Evolutionary conservation across 164 flowering plant genomes (phyloP), one percentile per base, ranked within the genome.

Genomic region (Vitis cinerea): DNA sequence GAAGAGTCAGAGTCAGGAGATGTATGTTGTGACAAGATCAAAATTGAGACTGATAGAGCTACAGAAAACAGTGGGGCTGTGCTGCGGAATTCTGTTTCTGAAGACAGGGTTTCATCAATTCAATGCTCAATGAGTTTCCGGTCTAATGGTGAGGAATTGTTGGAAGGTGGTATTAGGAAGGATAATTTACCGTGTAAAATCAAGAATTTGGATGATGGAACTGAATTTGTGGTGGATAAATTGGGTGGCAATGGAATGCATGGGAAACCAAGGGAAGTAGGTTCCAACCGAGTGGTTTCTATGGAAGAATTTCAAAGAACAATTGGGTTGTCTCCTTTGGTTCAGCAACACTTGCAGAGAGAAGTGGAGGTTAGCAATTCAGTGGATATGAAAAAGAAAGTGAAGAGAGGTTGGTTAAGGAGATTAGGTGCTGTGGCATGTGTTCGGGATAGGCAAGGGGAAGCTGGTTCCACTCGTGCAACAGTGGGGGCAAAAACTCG

Each of bases 351-450:
- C 16, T 76, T 70, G 77, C 65, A 50, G 37, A 74, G 66, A 72
- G 79, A 79, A 44, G 73, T 65, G 54, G 81, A 67, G 49, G 74
- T 51, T 8, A 71, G 48, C 16, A 62, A 53, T 17, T 14, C 59
- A 9, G 60, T 30, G 27, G 79, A 67, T 56, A 37, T 53, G 12
- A 76, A 66, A 13, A 85, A 75, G 72, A 81, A 85, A 70, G 74
- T 72, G 27, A 86, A 79, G 74, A 79, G 19, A 10, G 73, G 83
- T 29, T 92, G 95, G 95, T 69, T 88, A 2, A 78, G 69, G 66
- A 85, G 73, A 75, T 69, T 92, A 13, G 75, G 83, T 71, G 56
- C 71, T 9, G 44, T 65, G 30, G 77, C 83, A 23, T 66, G 85
- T 62, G 56, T 77, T 64, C 71, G 70, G 30, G 80, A 78, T 61